Percentiles rank a stretch among this genome's conserved stretches.
Evolutionary conservation across 768 basidiomycete species (phyloP).

Genomic region (Tulasnella sp.): DNA sequence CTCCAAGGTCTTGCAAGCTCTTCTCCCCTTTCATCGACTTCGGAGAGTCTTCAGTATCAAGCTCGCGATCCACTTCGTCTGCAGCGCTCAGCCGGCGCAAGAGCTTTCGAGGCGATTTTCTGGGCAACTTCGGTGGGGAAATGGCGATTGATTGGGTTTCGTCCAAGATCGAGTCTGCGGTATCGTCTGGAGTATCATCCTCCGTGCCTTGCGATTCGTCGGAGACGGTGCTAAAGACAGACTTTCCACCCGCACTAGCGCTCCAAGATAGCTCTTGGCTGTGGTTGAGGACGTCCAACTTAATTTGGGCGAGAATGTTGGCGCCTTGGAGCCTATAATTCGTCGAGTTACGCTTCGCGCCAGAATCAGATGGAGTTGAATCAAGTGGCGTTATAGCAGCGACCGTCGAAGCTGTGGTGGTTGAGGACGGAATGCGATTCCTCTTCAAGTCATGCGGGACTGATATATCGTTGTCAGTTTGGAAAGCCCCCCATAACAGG

Average conservation of each 20-base stretch:
- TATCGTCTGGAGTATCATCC: conserved; percentile 18
- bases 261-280: not conserved
- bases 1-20: not conserved
- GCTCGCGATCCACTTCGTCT: conserved; percentile 33
- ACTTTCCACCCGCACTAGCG: not conserved
- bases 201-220: not conserved
- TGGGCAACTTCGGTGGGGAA: conserved; percentile 6
- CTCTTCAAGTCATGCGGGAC: not conserved
- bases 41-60: conserved; percentile 10
- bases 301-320: conserved; percentile 76
- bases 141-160: not conserved
- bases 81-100: conserved; percentile 29
- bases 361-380: not conserved
- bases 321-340: conserved; percentile 63
- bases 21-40: not conserved
- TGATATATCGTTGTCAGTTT: not conserved
- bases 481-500: not conserved
- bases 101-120: conserved; percentile 31
- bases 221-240: not conserved
- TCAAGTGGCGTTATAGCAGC: not conserved
- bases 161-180: not conserved
- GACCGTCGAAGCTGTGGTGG: not conserved
- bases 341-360: not conserved
- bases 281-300: conserved; percentile 34
- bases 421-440: not conserved